Base-by-base conservation (phyloP, 495 filamentous ascomycete genomes). In the Cenococcum geophilum region DNA sequence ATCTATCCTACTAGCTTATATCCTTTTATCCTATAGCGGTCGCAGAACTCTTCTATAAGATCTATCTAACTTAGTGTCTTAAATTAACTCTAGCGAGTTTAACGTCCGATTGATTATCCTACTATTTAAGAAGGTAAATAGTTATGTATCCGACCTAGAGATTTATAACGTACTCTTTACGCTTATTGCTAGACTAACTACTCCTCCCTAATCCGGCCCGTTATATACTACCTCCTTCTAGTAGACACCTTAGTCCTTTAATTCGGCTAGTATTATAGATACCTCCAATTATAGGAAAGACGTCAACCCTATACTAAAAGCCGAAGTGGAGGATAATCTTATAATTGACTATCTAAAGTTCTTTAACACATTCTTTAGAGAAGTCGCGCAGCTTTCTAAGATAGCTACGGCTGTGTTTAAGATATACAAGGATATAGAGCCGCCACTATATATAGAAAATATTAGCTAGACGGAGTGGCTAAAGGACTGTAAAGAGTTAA, bases 301-400 rank as follows among this genome's bases (percentile, higher is more conserved):
- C 22, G 61, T 64, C 11, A 55, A 64, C 25, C 61, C 48, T 2
- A 64, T 64, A 64, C 56, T 64, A n/a, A n/a, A n/a, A n/a, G n/a
- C n/a, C n/a, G n/a, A n/a, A n/a, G n/a, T n/a, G n/a, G n/a, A n/a
- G n/a, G n/a, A n/a, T n/a, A n/a, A n/a, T n/a, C n/a, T n/a, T n/a
- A n/a, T n/a, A n/a, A n/a, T n/a, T n/a, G n/a, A 64, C 49, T 32
- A 64, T 47, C 56, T 43, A 27, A 56, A 59, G 27, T 55, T 59
- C 48, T 64, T 64, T 37, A 35, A 54, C 54, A 64, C 61, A 35
- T 64, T 64, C 56, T 64, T 64, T 59, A 49, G 43, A 23, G 9
- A 55, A 35, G 52, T 59, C 21, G 48, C 56, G 49, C 32, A 35
- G 48, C 61, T 64, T 59, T 34, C 21, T 55, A 32, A 64, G 61